These are phyloP conservation scores for Cryptosporidium ubiquitum DNA, from an alignment of 169 alveolate species.

Conservation along the genomic window DNA sequence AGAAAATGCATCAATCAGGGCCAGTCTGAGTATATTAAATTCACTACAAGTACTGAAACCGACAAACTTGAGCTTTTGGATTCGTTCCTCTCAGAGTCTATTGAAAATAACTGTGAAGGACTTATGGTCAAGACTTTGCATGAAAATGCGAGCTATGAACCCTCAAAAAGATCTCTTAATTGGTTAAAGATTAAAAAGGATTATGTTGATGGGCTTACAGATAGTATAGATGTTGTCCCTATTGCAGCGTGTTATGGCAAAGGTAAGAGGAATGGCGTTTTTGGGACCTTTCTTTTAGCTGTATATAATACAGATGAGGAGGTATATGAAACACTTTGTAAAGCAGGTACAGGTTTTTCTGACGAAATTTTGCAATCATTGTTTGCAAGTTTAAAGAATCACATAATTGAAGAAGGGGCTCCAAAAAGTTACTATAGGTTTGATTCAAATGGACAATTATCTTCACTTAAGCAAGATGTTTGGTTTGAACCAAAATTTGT, in stretches of 20 bases:
- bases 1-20: conserved; percentile 75
- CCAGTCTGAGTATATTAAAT: conserved; percentile 76
- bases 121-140: conserved; percentile 97
- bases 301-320: conserved; percentile 95
- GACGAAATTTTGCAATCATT: conserved; percentile 90
- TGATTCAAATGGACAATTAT: conserved; percentile 77
- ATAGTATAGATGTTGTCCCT: conserved; percentile 98
- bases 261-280: conserved; percentile 94
- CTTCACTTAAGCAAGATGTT: conserved; percentile 84
- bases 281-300: conserved; percentile 96
- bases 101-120: conserved; percentile 95
- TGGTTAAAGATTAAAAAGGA: conserved; percentile 99
- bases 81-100: conserved; percentile 85
- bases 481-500: conserved; percentile 94
- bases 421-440: conserved; percentile 76
- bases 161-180: conserved; percentile 96
- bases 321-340: conserved; percentile 93
- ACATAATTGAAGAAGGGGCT: conserved; percentile 79
- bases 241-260: conserved; percentile 97
- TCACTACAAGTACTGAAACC: conserved; percentile 84
- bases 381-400: conserved; percentile 85
- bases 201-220: conserved; percentile 95
- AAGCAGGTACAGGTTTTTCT: conserved; percentile 96
- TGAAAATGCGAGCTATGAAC: conserved; percentile 96
- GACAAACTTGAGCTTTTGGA: conserved; percentile 84